A percentile compares a stretch with the other conserved stretches of the same genome.
Evolutionary conservation across 257 asterid species (phyloP).

Genomic region (Craterostigma plantagineum): DNA sequence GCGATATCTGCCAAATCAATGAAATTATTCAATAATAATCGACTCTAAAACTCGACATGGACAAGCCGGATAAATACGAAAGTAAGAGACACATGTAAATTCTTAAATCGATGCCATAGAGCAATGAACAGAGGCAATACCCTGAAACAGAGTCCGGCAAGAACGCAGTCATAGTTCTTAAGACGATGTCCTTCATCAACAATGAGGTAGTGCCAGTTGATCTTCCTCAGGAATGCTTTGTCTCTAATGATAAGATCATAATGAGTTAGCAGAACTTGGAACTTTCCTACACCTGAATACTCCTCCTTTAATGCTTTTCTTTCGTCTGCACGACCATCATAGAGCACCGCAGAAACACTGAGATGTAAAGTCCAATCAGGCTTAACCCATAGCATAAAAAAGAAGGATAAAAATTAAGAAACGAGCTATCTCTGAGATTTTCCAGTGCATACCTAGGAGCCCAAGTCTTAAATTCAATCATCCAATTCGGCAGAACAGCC

Average conservation of each 20-base stretch:
- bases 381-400: too few relatives aligned
- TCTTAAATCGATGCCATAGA: too few relatives aligned
- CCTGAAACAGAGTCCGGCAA: constrained; percentile 81
- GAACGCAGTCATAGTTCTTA: constrained; percentile 85
- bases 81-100: background rate
- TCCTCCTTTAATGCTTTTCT: constrained; percentile 87
- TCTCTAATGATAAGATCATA: constrained; percentile 94
- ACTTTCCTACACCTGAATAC: constrained; percentile 83
- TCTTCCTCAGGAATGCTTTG: constrained; percentile 74
- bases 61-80: background rate
- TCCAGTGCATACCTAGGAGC: constrained; percentile 50
- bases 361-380: constrained; percentile 11
- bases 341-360: constrained; percentile 74
- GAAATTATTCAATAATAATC: constrained; percentile 13
- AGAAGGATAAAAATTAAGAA: too few relatives aligned
- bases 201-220: constrained; percentile 83
- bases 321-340: constrained; percentile 92
- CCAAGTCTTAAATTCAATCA: constrained; percentile 77
- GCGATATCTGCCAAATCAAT: constrained; percentile 50
- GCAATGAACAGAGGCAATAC: constrained; percentile 20
- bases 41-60: background rate
- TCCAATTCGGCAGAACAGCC: constrained; percentile 98
- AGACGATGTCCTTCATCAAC: constrained; percentile 98
- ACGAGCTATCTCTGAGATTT: too few relatives aligned
- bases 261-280: constrained; percentile 84